Conservation (phyloP, 73 alveolate genomes). For the Paramecium bursaria region DNA sequence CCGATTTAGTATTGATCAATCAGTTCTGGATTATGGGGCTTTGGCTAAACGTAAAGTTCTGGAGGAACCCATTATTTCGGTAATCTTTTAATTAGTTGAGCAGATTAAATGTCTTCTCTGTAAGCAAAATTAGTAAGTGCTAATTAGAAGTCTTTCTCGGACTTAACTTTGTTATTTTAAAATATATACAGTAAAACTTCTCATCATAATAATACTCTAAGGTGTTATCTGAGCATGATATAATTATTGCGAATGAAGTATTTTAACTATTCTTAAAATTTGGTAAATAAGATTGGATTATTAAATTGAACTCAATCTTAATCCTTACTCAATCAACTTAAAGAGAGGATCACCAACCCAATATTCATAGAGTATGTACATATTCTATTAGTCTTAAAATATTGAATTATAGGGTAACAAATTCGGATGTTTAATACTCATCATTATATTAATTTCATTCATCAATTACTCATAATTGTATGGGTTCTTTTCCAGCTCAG, state of each 20-base stretch:
- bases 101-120: constrained; percentile 27
- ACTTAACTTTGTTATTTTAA: too few relatives aligned
- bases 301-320: neutral
- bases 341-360: constrained; percentile 55
- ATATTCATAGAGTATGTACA: constrained; percentile 12
- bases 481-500: constrained; percentile 34
- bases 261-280: neutral
- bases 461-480: constrained; percentile 8
- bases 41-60: neutral
- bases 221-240: constrained; percentile 41
- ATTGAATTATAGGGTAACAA: constrained; percentile 14
- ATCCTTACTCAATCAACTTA: constrained; percentile 28
- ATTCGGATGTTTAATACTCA: constrained; percentile 43
- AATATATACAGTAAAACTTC: constrained; percentile 24
- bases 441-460: constrained; percentile 41
- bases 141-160: neutral
- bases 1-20: constrained; percentile 34
- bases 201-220: neutral
- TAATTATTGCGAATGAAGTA: neutral
- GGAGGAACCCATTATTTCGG: constrained; percentile 43
- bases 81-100: neutral
- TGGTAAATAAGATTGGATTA: neutral
- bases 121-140: constrained; percentile 19
- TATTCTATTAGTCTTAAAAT: constrained; percentile 1
- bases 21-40: neutral